Conservation (phyloP, 371 early-diverging fungal species). For the Mortierella sp. region DNA sequence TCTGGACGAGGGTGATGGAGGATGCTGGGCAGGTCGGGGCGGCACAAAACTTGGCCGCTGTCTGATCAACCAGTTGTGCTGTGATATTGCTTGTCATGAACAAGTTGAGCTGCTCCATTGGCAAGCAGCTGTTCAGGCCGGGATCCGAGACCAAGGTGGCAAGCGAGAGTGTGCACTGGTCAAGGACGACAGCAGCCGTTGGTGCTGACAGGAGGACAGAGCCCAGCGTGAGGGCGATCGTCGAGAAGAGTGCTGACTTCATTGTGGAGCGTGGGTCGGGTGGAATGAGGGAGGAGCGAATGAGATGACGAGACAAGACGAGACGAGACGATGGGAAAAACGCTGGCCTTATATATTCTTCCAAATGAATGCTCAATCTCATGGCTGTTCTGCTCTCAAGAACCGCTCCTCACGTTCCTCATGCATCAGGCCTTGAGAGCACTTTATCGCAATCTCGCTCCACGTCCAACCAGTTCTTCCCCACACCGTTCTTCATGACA, state of each 20-base stretch:
- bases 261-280: conserved; percentile 5
- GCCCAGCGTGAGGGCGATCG: conserved; percentile 17
- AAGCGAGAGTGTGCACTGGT: conserved; percentile 40
- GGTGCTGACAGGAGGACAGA: conserved; percentile 2
- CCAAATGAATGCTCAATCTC: too few species aligned
- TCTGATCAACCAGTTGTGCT: conserved; percentile 25
- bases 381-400: too few species aligned
- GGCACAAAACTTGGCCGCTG: conserved; percentile 22
- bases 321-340: too few species aligned
- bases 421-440: too few species aligned
- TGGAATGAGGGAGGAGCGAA: too few species aligned
- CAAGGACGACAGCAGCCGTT: conserved; percentile 13
- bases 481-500: too few species aligned
- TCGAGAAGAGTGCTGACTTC: conserved; percentile 28
- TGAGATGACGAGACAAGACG: too few species aligned
- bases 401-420: too few species aligned
- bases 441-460: too few species aligned
- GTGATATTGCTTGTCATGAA: conserved; percentile 23
- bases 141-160: conserved; percentile 28
- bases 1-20: conserved; percentile 33
- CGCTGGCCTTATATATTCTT: too few species aligned
- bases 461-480: too few species aligned
- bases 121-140: conserved; percentile 40
- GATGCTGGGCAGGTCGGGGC: conserved; percentile 22
- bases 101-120: conserved; percentile 19